These are phyloP conservation scores for Lepidium sativum DNA, from an alignment of 345 rosid species.

Conservation along the genomic window DNA sequence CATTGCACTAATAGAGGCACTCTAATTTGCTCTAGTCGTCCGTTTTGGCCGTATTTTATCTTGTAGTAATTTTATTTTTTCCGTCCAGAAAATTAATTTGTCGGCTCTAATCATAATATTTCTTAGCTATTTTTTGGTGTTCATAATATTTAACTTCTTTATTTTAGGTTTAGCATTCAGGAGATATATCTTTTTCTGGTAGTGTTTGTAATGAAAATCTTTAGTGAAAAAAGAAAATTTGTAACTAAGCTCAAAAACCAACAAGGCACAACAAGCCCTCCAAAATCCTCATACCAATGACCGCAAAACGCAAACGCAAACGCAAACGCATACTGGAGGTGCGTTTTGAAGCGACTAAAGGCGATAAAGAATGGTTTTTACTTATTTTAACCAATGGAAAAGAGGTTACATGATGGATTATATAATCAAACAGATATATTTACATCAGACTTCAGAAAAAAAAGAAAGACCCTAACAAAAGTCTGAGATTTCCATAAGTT, in stretches of 20 bases:
- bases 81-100: no score
- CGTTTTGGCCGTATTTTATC: no score
- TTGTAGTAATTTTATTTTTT: no score
- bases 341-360: background rate
- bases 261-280: background rate
- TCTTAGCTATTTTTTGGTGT: no score
- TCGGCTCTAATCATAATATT: no score
- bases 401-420: slow-evolving; percentile 11
- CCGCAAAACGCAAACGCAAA: background rate
- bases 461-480: slow-evolving; percentile 1
- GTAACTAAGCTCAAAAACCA: background rate
- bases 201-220: no score
- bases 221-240: background rate
- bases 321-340: background rate
- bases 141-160: no score
- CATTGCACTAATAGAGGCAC: background rate
- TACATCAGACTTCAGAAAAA: slow-evolving; percentile 15
- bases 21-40: no score
- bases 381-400: background rate
- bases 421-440: slow-evolving; percentile 13
- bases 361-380: background rate
- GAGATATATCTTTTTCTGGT: no score
- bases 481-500: slow-evolving; percentile 2
- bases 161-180: no score
- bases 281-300: background rate